These are phyloP conservation scores for Rhynchospora breviuscula DNA, from an alignment of 176 grass and related monocot genomes.

Conservation along the genomic window DNA sequence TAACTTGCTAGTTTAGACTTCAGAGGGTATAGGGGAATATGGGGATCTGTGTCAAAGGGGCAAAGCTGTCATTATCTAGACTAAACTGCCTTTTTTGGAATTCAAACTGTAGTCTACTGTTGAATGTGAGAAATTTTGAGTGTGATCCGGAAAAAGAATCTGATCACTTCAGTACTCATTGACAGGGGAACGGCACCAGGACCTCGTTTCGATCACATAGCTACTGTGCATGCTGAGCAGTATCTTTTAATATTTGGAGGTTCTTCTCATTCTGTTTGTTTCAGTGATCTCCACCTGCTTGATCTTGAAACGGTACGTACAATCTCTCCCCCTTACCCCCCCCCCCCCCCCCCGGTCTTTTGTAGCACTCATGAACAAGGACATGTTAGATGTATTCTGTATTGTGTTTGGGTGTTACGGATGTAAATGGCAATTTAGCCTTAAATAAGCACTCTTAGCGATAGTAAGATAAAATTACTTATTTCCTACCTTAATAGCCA, in stretches of 20 bases:
- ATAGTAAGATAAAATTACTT: not conserved
- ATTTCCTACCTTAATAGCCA: not conserved
- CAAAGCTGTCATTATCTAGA: not conserved
- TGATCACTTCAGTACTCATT: slow-evolving; percentile 23
- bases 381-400: not conserved
- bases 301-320: slow-evolving; percentile 72
- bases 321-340: not conserved
- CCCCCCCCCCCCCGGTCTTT: not conserved
- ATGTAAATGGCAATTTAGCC: not conserved
- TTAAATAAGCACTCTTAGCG: not conserved
- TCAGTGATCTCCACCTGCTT: slow-evolving; percentile 85
- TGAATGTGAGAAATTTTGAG: not conserved
- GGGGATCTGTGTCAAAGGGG: not conserved
- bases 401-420: not conserved
- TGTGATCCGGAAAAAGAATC: not conserved
- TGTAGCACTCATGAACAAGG: not conserved
- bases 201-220: slow-evolving; percentile 84
- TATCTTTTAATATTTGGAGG: slow-evolving; percentile 97
- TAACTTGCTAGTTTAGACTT: not conserved
- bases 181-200: slow-evolving; percentile 59
- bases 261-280: slow-evolving; percentile 90
- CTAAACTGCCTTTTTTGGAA: not conserved
- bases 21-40: not conserved
- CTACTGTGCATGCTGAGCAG: slow-evolving; percentile 58
- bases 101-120: not conserved